A percentile compares a stretch with the other conserved stretches of the same genome.
phyloP scores from a whole-genome alignment of 176 grass and related monocot genomes.

The bread wheat (Triticum aestivum) region DNA sequence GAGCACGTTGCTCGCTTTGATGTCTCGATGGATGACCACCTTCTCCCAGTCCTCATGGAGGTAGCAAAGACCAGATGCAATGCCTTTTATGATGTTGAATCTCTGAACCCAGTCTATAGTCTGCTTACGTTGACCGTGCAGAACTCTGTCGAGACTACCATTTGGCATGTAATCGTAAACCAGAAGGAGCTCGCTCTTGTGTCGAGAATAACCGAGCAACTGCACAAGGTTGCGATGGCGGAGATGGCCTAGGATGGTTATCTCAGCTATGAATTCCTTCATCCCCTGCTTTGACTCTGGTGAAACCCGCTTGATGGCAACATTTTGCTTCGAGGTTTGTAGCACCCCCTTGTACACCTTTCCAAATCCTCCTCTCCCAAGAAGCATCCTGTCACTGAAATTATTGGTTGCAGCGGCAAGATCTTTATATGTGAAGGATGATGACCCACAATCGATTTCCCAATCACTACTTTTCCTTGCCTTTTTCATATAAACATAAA shows the following conservation, averaged over 20 bases:
- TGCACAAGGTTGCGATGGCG: not conserved
- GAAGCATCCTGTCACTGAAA: not conserved
- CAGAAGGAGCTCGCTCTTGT: not conserved
- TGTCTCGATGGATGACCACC: not conserved
- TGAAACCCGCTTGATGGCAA: not conserved
- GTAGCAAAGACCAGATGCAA: conserved; percentile 9
- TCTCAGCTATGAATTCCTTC: not conserved
- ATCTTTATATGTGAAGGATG: not conserved
- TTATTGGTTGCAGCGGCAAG: not conserved
- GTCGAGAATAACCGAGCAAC: not conserved
- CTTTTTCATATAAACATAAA: not conserved
- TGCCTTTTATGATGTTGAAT: not conserved
- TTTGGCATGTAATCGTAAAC: not conserved
- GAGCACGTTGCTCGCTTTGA: not conserved
- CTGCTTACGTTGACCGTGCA: not conserved
- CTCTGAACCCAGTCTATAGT: not conserved
- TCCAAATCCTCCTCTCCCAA: not conserved
- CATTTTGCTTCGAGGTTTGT: not conserved
- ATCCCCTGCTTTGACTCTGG: not conserved
- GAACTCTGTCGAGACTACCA: not conserved
- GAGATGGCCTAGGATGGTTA: not conserved
- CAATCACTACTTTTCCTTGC: not conserved
- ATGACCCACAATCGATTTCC: not conserved
- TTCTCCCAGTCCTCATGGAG: not conserved
- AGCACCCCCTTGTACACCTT: not conserved